A percentile compares a stretch with the other conserved stretches of the same genome.
These are phyloP conservation scores for Lentithecium fluviatile DNA, from an alignment of 495 filamentous ascomycete genomes.

Conservation along the genomic window DNA sequence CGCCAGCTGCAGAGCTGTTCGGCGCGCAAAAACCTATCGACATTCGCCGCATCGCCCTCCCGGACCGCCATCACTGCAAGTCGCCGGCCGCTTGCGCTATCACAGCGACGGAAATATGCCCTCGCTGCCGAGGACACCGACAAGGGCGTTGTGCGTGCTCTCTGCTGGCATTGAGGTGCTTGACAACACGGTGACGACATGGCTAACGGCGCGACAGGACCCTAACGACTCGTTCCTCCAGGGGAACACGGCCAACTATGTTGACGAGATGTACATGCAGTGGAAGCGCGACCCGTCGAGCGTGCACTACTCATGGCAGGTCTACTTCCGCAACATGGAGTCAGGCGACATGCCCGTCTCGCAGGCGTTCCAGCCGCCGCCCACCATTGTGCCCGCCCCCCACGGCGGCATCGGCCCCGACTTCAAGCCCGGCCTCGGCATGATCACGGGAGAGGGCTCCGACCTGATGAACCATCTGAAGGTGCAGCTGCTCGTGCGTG, in stretches of 20 bases:
- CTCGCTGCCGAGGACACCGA: slow-evolving; percentile 55
- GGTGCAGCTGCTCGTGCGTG: slow-evolving; percentile 92
- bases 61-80: slow-evolving; percentile 45
- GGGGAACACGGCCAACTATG: slow-evolving; percentile 94
- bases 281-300: slow-evolving; percentile 93
- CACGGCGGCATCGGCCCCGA: slow-evolving; percentile 70
- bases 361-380: slow-evolving; percentile 92
- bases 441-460: slow-evolving; percentile 66
- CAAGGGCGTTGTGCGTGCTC: slow-evolving; percentile 51
- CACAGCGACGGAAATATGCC: slow-evolving; percentile 55
- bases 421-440: slow-evolving; percentile 66
- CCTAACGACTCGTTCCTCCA: slow-evolving; percentile 92
- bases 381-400: slow-evolving; percentile 78
- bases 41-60: slow-evolving; percentile 29
- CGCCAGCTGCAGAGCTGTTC: slow-evolving; percentile 37
- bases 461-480: slow-evolving; percentile 97
- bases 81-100: slow-evolving; percentile 53
- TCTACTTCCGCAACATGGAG: slow-evolving; percentile 99
- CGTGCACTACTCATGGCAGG: slow-evolving; percentile 98
- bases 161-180: not conserved
- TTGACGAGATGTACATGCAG: slow-evolving; percentile 98
- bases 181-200: slow-evolving; percentile 1
- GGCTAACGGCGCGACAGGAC: slow-evolving; percentile 52
- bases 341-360: slow-evolving; percentile 94
- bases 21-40: slow-evolving; percentile 35